These are phyloP conservation scores for Pichia heedii DNA, from an alignment of 805 yeast genomes.

Conservation along the genomic window DNA sequence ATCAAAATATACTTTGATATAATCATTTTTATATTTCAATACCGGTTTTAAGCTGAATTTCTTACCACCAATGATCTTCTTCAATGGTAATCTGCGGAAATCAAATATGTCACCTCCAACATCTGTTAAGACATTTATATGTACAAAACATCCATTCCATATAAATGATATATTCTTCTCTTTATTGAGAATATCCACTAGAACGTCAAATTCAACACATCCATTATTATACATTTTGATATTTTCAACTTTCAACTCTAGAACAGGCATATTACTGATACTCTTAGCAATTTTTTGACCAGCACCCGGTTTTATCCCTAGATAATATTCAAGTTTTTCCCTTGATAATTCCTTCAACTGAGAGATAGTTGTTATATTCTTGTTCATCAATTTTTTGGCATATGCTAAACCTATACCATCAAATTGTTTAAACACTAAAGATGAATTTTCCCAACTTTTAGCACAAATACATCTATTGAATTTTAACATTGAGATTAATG, in stretches of 20 bases:
- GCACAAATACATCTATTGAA: conserved; percentile 34
- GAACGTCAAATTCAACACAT: conserved; percentile 27
- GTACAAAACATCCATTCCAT: conserved; percentile 11
- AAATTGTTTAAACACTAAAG: conserved; percentile 38
- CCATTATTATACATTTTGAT: conserved; percentile 3
- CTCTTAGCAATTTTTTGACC: conserved; percentile 31
- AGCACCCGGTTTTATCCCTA: conserved; percentile 33
- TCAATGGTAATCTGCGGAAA: conserved; percentile 32
- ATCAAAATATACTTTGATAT: conserved; percentile 23
- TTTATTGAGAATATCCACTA: conserved; percentile 22
- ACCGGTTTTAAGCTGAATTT: conserved; percentile 22
- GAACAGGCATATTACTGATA: conserved; percentile 29
- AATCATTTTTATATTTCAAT: conserved; percentile 15
- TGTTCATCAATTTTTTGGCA: conserved; percentile 30
- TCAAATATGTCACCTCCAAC: conserved; percentile 32
- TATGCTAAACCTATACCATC: conserved; percentile 37
- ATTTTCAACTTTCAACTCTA: conserved; percentile 20
- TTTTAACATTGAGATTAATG: conserved; percentile 31
- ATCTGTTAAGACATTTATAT: conserved; percentile 10
- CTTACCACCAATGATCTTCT: conserved; percentile 17
- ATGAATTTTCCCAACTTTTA: conserved; percentile 42
- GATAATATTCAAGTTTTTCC: conserved; percentile 31
- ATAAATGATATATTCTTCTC: conserved; percentile 9
- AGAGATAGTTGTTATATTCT: conserved; percentile 31
- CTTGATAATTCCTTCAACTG: conserved; percentile 17